Evolutionary conservation across 805 yeast species (phyloP).

Genomic region (Blastobotrys peoriensis): DNA sequence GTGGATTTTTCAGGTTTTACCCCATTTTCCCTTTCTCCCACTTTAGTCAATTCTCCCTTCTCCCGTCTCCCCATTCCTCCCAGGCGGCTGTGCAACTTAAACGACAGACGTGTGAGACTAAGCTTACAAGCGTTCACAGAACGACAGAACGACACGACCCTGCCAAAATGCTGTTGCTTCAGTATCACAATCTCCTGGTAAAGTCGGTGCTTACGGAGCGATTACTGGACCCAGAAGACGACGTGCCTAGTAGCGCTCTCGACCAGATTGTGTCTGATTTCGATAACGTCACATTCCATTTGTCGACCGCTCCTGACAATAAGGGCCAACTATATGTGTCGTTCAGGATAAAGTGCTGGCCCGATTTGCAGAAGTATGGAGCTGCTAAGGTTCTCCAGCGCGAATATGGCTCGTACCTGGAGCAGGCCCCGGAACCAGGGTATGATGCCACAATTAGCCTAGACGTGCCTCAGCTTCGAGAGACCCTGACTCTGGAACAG

Average conservation of each 20-base stretch:
- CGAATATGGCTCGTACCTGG: conserved; percentile 45
- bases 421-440: conserved; percentile 58
- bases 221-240: conserved; percentile 42
- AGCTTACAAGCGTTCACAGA: not conserved
- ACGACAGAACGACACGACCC: not conserved
- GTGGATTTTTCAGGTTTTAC: not conserved
- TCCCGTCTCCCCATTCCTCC: not conserved
- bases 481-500: conserved; percentile 39
- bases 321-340: conserved; percentile 62
- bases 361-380: conserved; percentile 64
- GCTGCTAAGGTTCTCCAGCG: conserved; percentile 36
- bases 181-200: conserved; percentile 75
- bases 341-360: conserved; percentile 69
- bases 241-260: conserved; percentile 38
- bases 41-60: not conserved
- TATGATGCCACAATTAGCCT: conserved; percentile 74
- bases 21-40: not conserved
- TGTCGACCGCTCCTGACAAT: conserved; percentile 71
- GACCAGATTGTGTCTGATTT: conserved; percentile 92
- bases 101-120: too few relatives aligned
- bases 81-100: too few relatives aligned
- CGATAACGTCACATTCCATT: conserved; percentile 90
- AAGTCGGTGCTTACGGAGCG: conserved; percentile 76
- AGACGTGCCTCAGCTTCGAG: conserved; percentile 44
- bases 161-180: conserved; percentile 69